Evolutionary conservation across 163 green algal genomes (phyloP), one percentile per base, ranked within the genome.

Genomic region (Prototheca wickerhamii): DNA sequence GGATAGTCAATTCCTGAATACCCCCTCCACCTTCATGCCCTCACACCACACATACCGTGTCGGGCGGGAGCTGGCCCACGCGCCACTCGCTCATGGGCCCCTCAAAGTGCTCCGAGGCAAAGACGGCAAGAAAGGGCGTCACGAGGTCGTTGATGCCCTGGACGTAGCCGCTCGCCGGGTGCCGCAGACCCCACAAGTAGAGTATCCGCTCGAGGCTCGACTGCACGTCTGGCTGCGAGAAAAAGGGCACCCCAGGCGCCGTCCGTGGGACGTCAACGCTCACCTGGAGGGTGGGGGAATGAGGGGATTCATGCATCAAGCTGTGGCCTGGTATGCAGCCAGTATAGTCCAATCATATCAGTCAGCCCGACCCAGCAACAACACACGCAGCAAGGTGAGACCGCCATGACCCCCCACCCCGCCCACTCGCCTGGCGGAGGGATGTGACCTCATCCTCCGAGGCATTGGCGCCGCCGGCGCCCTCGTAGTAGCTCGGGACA

Each of bases 101-200:
- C 15, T 72, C 40, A 17, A 77, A 64, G 52, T 90, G 74, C 64
- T 95, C 87, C 18, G 67, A 82, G 49, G 95, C 69, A 71, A 98
- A 97, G 0, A 95, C 81, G 1, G 82, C 78, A 51, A 98, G 75
- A 74, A 98, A 98, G 43, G 92, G 92, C 18, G 91, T 97, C 8
- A 94, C 87, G 59, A 98, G 73, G 71, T 98, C 92, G 68, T 98
- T 98, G 78, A 98, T 96, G 65, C 92, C 92, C 72, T 98, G 92
- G 57, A 96, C 89, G 60, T 96, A 96, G 3, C 89, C 88, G 70
- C 86, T 94, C 53, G 88, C 89, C 1, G 89, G 89, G 75, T 96
- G 89, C 61, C 88, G 53, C 28, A 94, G 83, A 23, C 89, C 90
- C 91, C 91, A 96, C 58, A 98, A 93, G 82, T 96, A 97, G 15